Conservation (phyloP, 1,284 basidiomycete species). For the Puccinia hordei region DNA sequence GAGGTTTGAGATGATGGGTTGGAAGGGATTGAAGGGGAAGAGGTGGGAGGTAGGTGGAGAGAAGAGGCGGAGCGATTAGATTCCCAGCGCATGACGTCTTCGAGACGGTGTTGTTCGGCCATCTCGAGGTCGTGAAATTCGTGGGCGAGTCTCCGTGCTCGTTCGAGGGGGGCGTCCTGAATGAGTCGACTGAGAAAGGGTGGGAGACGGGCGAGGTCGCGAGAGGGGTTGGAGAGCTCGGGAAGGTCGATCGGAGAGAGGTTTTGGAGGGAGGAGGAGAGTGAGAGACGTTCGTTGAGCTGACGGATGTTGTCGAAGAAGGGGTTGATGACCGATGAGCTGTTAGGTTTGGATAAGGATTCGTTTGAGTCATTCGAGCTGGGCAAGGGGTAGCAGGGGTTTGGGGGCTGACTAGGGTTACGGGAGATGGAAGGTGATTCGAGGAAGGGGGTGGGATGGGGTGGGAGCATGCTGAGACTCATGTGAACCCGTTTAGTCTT, state of each 20-base stretch:
- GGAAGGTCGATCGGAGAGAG: conserved; percentile 75
- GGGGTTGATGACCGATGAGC: conserved; percentile 57
- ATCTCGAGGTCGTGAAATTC: conserved; percentile 88
- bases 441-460: not conserved
- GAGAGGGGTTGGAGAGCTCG: conserved; percentile 62
- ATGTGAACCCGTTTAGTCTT: conserved; percentile 4
- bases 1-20: conserved; percentile 52
- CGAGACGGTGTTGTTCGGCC: conserved; percentile 82
- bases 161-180: conserved; percentile 63
- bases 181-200: conserved; percentile 78
- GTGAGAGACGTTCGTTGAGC: conserved; percentile 77
- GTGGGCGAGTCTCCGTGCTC: conserved; percentile 78
- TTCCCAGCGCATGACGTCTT: conserved; percentile 90
- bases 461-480: conserved; percentile 10
- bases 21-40: conserved; percentile 9
- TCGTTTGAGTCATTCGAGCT: not conserved
- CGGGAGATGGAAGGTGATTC: conserved; percentile 2
- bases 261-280: conserved; percentile 64
- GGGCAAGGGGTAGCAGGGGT: not conserved
- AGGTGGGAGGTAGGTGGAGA: conserved; percentile 6
- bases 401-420: not conserved
- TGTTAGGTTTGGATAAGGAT: not conserved
- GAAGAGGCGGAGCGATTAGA: conserved; percentile 61
- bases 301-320: conserved; percentile 88
- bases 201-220: conserved; percentile 66